Evolutionary conservation across 2,329 filamentous ascomycete genomes (phyloP).

Genomic region (Aspergillus fructus): DNA sequence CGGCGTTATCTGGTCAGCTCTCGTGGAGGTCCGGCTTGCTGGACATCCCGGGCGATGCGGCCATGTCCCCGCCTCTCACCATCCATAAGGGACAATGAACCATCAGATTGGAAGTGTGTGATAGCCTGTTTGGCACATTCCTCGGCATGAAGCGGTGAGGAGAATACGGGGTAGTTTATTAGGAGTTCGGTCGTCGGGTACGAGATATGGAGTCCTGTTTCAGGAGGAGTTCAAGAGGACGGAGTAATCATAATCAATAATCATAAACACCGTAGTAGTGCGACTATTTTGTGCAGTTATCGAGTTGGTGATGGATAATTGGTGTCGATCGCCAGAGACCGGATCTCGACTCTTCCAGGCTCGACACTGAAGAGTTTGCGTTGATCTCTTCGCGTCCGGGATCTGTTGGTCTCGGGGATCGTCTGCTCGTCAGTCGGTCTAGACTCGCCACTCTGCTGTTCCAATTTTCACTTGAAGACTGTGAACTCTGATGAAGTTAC

Average conservation of each 20-base stretch:
- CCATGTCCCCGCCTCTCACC: conserved; percentile 37
- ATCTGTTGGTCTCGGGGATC: background rate
- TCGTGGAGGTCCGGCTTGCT: conserved; percentile 31
- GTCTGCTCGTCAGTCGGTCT: background rate
- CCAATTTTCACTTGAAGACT: background rate
- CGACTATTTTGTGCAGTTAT: no score
- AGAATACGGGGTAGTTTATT: background rate
- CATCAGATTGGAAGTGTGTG: conserved; percentile 34
- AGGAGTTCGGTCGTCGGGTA: no score
- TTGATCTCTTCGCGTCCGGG: background rate
- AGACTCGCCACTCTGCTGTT: background rate
- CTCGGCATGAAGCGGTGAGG: background rate
- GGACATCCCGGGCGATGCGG: conserved; percentile 39
- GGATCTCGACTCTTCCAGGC: background rate
- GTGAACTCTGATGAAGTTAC: background rate
- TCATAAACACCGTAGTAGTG: no score
- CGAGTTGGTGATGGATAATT: background rate
- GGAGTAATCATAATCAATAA: no score
- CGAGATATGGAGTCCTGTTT: no score
- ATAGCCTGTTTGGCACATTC: background rate
- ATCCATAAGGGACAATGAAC: conserved; percentile 35
- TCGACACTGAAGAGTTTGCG: background rate
- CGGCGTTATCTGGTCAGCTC: conserved; percentile 37
- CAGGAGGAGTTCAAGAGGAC: no score
- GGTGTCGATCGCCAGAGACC: background rate